These are phyloP conservation scores for Boletus vermiculosoides DNA, from an alignment of 768 basidiomycete genomes.

Conservation along the genomic window DNA sequence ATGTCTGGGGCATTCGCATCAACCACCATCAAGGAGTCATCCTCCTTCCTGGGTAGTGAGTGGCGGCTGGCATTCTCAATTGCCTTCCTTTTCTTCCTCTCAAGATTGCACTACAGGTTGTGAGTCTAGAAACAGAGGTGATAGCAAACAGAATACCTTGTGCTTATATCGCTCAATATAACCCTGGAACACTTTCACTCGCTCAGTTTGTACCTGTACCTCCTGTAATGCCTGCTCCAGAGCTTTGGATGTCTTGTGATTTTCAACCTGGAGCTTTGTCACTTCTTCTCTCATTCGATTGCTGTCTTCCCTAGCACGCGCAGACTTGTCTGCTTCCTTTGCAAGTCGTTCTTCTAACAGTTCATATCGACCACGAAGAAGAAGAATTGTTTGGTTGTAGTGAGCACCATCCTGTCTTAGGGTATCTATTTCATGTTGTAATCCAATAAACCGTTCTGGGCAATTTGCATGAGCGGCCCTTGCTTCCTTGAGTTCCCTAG, in stretches of 20 bases:
- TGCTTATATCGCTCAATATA: constrained; percentile 21
- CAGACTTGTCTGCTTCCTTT: constrained; percentile 5
- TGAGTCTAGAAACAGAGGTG: background rate
- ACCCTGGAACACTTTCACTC: constrained; percentile 23
- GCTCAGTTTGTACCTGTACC: constrained; percentile 15
- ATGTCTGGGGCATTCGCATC: constrained; percentile 27
- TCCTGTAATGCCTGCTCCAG: constrained; percentile 19
- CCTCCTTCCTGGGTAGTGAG: constrained; percentile 17
- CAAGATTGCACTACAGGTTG: constrained; percentile 16
- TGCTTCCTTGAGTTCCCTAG: constrained; percentile 13
- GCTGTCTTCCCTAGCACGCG: constrained; percentile 13
- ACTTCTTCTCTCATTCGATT: constrained; percentile 19
- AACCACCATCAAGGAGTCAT: constrained; percentile 31
- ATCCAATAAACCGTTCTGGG: constrained; percentile 3
- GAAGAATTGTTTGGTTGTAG: constrained; percentile 10
- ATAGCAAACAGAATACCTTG: constrained; percentile 16
- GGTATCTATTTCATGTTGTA: constrained; percentile 13
- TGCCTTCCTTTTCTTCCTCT: constrained; percentile 29
- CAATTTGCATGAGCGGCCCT: constrained; percentile 17
- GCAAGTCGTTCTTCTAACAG: constrained; percentile 10
- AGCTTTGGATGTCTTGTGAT: constrained; percentile 17
- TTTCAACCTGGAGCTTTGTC: constrained; percentile 23
- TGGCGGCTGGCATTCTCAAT: constrained; percentile 14
- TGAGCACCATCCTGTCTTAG: constrained; percentile 6
- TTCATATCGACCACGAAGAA: constrained; percentile 17